phyloP scores from a whole-genome alignment of 2,329 filamentous ascomycete genomes.

The Epichloe uncinata region DNA sequence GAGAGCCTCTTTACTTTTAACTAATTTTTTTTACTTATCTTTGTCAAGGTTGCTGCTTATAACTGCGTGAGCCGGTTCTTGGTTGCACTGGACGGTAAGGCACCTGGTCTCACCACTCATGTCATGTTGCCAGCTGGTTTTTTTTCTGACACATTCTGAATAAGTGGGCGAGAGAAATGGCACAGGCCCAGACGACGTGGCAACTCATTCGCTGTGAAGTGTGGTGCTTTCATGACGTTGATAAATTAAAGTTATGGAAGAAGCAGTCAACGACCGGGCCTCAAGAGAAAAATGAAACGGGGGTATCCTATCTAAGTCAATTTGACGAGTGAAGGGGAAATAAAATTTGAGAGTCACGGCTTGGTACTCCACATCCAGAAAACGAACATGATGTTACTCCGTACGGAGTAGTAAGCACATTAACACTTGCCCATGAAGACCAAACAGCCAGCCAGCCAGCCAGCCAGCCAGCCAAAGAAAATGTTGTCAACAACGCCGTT shows the following conservation, averaged over 20 bases:
- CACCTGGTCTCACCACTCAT: not conserved
- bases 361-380: conserved; percentile 7
- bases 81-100: conserved; percentile 64
- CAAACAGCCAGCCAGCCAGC: not conserved
- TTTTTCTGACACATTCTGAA: conserved; percentile 6
- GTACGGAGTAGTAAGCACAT: not conserved
- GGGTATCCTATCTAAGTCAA: conserved; percentile 30
- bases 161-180: conserved; percentile 47
- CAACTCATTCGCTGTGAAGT: conserved; percentile 17
- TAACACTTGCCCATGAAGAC: not conserved
- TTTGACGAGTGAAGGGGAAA: not conserved
- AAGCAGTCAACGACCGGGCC: conserved; percentile 1
- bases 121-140: not conserved
- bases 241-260: conserved; percentile 4
- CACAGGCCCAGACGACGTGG: conserved; percentile 31
- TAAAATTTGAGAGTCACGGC: conserved; percentile 10
- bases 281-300: conserved; percentile 9
- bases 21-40: not conserved
- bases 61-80: conserved; percentile 78
- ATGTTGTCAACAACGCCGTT: conserved; percentile 1
- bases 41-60: conserved; percentile 49
- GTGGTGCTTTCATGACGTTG: not conserved
- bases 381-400: not conserved
- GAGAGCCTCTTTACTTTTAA: not conserved
- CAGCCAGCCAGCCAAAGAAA: not conserved